Evolutionary conservation across 257 asterid genomes (phyloP).

Genomic region (Haberlea rhodopensis): DNA sequence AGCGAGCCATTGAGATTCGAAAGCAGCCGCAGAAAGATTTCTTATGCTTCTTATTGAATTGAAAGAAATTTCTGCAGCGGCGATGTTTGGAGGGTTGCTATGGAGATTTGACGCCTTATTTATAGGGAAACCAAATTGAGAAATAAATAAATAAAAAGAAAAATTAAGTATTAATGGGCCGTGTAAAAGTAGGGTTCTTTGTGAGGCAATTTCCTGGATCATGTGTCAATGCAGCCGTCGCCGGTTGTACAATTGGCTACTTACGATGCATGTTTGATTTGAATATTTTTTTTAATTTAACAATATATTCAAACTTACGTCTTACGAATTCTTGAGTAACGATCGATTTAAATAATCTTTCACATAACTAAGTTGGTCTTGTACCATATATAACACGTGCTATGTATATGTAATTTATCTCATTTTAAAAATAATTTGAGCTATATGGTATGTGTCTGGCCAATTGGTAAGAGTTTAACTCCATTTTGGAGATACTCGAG

Average conservation of each 20-base stretch:
- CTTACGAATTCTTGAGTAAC: too few relatives aligned
- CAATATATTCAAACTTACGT: too few relatives aligned
- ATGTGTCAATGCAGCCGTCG: neutral
- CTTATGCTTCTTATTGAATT: neutral
- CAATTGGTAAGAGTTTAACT: too few relatives aligned
- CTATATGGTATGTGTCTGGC: too few relatives aligned
- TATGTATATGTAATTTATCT: too few relatives aligned
- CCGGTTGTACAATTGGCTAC: neutral
- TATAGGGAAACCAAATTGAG: slow-evolving; percentile 29
- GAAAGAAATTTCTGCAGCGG: slow-evolving; percentile 18
- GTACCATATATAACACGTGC: too few relatives aligned
- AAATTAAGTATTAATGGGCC: slow-evolving; percentile 19
- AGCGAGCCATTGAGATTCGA: slow-evolving; percentile 39
- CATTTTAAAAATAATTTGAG: too few relatives aligned
- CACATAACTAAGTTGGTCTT: too few relatives aligned
- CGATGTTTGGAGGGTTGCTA: slow-evolving; percentile 16
- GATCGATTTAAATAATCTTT: too few relatives aligned
- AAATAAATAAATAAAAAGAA: neutral
- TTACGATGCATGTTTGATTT: neutral
- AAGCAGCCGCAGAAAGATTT: slow-evolving; percentile 23
- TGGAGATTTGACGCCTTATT: slow-evolving; percentile 26
- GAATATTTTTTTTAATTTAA: too few relatives aligned
- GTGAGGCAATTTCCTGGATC: neutral
- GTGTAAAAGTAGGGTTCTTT: slow-evolving; percentile 4
- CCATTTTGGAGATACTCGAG: too few relatives aligned